phyloP scores from a whole-genome alignment of 345 rosid species.

The Limnanthes douglasii region DNA sequence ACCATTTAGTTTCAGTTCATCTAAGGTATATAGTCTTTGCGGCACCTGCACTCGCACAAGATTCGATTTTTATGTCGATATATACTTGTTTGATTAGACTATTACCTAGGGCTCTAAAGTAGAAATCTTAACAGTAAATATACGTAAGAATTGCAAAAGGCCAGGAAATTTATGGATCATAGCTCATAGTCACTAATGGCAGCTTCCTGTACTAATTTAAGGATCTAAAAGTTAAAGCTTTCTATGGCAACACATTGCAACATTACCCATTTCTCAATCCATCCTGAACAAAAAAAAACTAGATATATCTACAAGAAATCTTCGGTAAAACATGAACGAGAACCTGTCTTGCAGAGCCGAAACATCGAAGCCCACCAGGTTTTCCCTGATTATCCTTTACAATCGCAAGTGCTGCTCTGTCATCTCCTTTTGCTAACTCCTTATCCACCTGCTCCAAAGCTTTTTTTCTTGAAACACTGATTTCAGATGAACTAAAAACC shows the following conservation, averaged over 20 bases:
- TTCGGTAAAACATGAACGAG: not conserved
- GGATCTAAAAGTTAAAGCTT: too few relatives aligned
- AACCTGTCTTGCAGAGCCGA: slow-evolving; percentile 76
- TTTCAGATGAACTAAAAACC: slow-evolving; percentile 26
- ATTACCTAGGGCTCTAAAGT: too few relatives aligned
- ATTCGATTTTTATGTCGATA: too few relatives aligned
- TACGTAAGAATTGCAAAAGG: too few relatives aligned
- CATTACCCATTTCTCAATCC: not conserved
- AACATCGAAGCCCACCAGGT: slow-evolving; percentile 63
- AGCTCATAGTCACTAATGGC: too few relatives aligned
- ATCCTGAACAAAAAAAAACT: not conserved
- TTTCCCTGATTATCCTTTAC: slow-evolving; percentile 64
- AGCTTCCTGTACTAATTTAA: too few relatives aligned
- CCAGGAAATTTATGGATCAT: too few relatives aligned
- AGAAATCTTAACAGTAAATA: too few relatives aligned
- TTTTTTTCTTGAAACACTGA: slow-evolving; percentile 20
- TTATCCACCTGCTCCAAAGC: slow-evolving; percentile 49
- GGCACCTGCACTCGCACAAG: slow-evolving; percentile 46
- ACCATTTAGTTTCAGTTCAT: slow-evolving; percentile 75
- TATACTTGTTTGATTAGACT: too few relatives aligned
- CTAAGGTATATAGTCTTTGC: slow-evolving; percentile 72
- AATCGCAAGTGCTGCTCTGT: slow-evolving; percentile 55
- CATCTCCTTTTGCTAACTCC: slow-evolving; percentile 64
- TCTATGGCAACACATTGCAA: too few relatives aligned
- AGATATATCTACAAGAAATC: not conserved